Base-by-base conservation (phyloP, 2,329 filamentous ascomycete species). In the Beauveria rudraprayagi region DNA sequence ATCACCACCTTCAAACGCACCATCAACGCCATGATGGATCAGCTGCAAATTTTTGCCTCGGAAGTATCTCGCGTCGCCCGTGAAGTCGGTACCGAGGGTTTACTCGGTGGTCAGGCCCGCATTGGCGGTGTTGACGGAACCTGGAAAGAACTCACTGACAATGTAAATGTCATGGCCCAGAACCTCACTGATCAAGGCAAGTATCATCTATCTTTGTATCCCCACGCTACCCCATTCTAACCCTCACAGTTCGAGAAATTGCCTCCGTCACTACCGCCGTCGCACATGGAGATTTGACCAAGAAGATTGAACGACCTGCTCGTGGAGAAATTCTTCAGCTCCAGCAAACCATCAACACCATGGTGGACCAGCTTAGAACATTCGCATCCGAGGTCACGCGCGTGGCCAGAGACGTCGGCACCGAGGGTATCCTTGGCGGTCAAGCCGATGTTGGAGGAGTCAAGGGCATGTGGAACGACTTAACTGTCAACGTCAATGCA, bases 11-110 rank as follows among this genome's bases (percentile, higher is more conserved):
- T 97, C 80, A 97, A 97, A 78, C 88, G 91, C 69, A 97, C 93
- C 64, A 97, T 97, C 78, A 97, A 97, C 74, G 95, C 90, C 67
- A 97, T 97, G 93, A 96, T 97, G 85, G 93, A 97, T 72, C 93
- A 97, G 75, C 82, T 97, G 63, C 92, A 97, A 72, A 90, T 95
- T 63, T 97, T 97, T 75, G 93, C 93, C 66, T 95, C 91, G 74
- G 92, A 97, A 77, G 93, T 97, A 70, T 97, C 93, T 40, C 89
- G 91, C 67, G 87, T 97, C 67, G 93, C 93, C 58, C 90, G 91
- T 73, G 93, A 97, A 75, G 93, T 97, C 78, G 93, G 93, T 67
- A 97, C 93, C 14, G 92, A 97, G 74, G 93, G 93, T 70, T 88
- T 94, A 65, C 86, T 97, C 47, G 93, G 93, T 69, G 93, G 93